phyloP scores from a whole-genome alignment of 495 filamentous ascomycete species.

The Entonaema liquescens region DNA sequence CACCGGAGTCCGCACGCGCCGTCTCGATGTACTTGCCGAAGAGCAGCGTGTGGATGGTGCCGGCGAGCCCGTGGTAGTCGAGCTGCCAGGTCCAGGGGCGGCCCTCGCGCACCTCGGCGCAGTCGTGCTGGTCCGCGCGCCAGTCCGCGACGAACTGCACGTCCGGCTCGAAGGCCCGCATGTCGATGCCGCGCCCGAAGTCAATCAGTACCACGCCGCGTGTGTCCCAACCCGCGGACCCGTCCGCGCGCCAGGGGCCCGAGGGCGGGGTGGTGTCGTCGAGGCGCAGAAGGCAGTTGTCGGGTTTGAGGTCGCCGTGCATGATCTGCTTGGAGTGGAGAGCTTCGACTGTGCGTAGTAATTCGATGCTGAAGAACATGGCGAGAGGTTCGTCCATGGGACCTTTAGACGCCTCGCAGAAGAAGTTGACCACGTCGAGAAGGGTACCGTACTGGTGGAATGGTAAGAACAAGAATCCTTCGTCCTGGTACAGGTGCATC shows the following conservation, averaged over 20 bases:
- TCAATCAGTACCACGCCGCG: conserved; percentile 91
- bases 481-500: conserved; percentile 85
- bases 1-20: conserved; percentile 57
- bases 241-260: conserved; percentile 72
- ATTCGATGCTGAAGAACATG: conserved; percentile 95
- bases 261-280: conserved; percentile 60
- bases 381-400: conserved; percentile 87
- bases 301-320: conserved; percentile 93
- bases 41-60: conserved; percentile 82
- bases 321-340: conserved; percentile 82
- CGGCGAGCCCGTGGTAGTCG: conserved; percentile 91
- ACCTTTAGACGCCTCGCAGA: conserved; percentile 71
- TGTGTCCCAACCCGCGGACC: conserved; percentile 76
- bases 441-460: conserved; percentile 91
- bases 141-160: conserved; percentile 96
- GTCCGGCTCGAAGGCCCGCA: conserved; percentile 77
- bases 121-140: conserved; percentile 84
- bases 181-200: conserved; percentile 94
- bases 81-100: conserved; percentile 96
- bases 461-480: conserved; percentile 85
- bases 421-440: conserved; percentile 89
- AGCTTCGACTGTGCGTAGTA: conserved; percentile 87
- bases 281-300: conserved; percentile 92
- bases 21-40: conserved; percentile 97
- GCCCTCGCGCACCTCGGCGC: conserved; percentile 91